Conservation (phyloP, 345 rosid genomes). For the Euphorbia tirucalli region DNA sequence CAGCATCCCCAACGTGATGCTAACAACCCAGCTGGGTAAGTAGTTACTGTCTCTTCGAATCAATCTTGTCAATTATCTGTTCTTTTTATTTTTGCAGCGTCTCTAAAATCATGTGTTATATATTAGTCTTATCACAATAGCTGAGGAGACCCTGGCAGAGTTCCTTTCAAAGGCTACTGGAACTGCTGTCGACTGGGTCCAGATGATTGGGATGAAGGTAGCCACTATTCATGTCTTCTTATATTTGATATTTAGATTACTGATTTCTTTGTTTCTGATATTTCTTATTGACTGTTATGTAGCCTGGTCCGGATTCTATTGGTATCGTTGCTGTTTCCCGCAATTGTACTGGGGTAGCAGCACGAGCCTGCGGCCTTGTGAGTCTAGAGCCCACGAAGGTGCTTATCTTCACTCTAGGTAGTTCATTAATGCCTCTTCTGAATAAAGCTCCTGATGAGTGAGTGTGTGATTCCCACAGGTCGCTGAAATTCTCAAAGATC, state of each 20-base stretch:
- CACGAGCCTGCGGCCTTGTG: slow-evolving; percentile 99
- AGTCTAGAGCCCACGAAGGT: slow-evolving; percentile 98
- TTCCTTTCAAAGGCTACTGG: slow-evolving; percentile 99
- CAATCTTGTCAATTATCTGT: not conserved
- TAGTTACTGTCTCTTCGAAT: not conserved
- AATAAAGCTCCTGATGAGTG: slow-evolving; percentile 1
- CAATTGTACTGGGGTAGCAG: slow-evolving; percentile 96
- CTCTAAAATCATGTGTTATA: not conserved
- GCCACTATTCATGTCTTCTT: not conserved
- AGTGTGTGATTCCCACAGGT: slow-evolving; percentile 43
- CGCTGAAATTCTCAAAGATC: slow-evolving; percentile 96
- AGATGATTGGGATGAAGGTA: slow-evolving; percentile 99
- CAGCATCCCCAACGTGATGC: slow-evolving; percentile 95
- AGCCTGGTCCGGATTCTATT: slow-evolving; percentile 99
- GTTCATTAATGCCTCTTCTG: not conserved
- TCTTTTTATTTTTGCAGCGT: not conserved
- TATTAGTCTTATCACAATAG: slow-evolving; percentile 76
- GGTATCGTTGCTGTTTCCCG: slow-evolving; percentile 98
- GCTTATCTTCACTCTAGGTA: not conserved
- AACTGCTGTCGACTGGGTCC: slow-evolving; percentile 99
- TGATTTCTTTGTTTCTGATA: not conserved
- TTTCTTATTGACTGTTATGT: slow-evolving; percentile 16
- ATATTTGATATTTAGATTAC: not conserved
- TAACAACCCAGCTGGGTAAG: slow-evolving; percentile 97
- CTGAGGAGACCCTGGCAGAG: slow-evolving; percentile 98